Evolutionary conservation across 2,329 filamentous ascomycete genomes (phyloP), one percentile per base, ranked within the genome.

Genomic region (Thyridium curvatum): DNA sequence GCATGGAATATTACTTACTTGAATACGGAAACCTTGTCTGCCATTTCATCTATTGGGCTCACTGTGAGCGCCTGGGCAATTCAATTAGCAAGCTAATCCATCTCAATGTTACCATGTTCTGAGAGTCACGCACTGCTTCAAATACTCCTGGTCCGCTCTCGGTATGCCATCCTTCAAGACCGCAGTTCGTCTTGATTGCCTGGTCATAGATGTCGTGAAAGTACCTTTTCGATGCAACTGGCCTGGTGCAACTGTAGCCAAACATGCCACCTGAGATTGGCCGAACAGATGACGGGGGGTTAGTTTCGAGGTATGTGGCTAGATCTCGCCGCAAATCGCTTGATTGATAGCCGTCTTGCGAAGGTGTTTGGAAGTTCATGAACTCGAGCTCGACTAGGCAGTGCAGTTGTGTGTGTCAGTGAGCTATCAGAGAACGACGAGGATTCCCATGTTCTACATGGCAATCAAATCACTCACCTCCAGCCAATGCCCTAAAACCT

Each of bases 121-220:
- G 6, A 26, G 21, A 10, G 6, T 26, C 21, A 10, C 21, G 75
- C 14, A 93, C 89, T 12, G 93, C 93, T 66, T 98, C 93, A 59
- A 91, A 97, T 4, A 98, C 93, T 32, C 90, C 90, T 0, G 90
- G 90, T 1, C 90, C 90, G 48, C 84, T 90, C 60, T 91, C 86
- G 1, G 86, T 90, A 60, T 91, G 85, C 85, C 86, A 91, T 21
- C 85, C 83, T 54, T 91, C 85, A 34, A 91, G 77, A 37, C 79
- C 73, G 48, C 84, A 86, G 36, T 74, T 70, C 61, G 89, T 87
- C 49, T 80, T 71, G 44, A 74, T 70, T 57, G 83, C 86, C 1
- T 77, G 70, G 45, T 88, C 72, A 54, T 82, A 90, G 33, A 89
- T 75, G n/a, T 76, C 75, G 52, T 89, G 88, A 59, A 84, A 91